Evolutionary conservation across 2,329 filamentous ascomycete species (phyloP).

Genomic region (Colletotrichum sp.): DNA sequence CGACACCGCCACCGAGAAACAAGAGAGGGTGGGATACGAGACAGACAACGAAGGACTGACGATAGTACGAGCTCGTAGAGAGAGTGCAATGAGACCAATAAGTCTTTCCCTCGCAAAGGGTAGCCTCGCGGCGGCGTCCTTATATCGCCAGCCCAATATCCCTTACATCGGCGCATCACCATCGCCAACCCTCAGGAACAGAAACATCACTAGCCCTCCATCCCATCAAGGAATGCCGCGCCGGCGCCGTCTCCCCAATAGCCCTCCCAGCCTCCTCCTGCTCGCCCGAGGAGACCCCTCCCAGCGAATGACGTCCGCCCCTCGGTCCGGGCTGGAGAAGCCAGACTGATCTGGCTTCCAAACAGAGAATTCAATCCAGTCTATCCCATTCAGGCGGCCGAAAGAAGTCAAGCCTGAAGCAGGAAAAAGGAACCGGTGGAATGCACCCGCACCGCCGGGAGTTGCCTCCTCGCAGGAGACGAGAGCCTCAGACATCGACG

Average conservation of each 20-base stretch:
- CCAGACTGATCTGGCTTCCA: background rate
- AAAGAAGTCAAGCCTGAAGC: background rate
- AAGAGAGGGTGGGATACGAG: background rate
- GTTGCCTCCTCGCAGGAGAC: background rate
- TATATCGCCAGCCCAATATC: background rate
- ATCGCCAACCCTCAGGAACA: background rate
- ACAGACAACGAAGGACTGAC: slow-evolving; percentile 7
- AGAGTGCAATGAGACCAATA: background rate
- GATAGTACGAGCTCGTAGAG: background rate
- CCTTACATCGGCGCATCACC: slow-evolving; percentile 9
- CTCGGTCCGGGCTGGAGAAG: background rate
- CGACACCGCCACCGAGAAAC: background rate
- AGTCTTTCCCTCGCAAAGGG: background rate
- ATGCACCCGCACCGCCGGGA: background rate
- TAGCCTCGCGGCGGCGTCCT: background rate
- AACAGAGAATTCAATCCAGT: background rate
- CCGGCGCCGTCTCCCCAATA: background rate
- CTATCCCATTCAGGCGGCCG: background rate
- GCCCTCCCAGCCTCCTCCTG: background rate
- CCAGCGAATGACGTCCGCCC: background rate
- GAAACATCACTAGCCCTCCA: background rate
- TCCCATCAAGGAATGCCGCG: background rate
- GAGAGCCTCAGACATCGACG: background rate
- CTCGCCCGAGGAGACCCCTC: background rate
- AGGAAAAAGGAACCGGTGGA: background rate